Evolutionary conservation across 176 grass and related monocot genomes (phyloP).

Genomic region (Aechmea fasciata): DNA sequence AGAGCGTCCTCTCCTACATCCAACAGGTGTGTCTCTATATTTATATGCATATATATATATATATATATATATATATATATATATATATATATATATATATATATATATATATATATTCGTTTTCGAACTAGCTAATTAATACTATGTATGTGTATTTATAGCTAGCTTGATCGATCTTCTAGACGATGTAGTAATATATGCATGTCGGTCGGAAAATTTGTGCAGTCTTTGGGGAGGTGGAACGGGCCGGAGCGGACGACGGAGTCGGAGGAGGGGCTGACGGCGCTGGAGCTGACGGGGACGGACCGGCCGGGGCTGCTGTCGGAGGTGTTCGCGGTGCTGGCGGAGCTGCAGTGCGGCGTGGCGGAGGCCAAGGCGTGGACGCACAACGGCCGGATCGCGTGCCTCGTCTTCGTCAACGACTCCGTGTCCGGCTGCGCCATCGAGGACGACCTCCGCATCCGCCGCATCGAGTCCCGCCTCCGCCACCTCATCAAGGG

Average conservation of each 20-base stretch:
- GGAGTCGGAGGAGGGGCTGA: slow-evolving; percentile 34
- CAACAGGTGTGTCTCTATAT: too few species aligned
- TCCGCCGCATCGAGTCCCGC: slow-evolving; percentile 41
- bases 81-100: not conserved
- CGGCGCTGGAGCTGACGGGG: slow-evolving; percentile 69
- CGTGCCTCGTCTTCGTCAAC: slow-evolving; percentile 52
- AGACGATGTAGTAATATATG: too few species aligned
- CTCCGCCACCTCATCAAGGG: slow-evolving; percentile 55
- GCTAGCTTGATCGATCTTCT: too few species aligned
- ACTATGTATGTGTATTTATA: too few species aligned
- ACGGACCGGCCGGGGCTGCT: slow-evolving; percentile 70
- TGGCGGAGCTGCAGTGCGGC: slow-evolving; percentile 51
- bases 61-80: not conserved
- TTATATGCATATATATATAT: not conserved
- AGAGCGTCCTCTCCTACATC: slow-evolving; percentile 77
- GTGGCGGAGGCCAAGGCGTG: slow-evolving; percentile 65
- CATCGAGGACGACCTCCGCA: slow-evolving; percentile 17
- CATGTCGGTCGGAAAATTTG: not conserved
- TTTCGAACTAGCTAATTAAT: too few species aligned
- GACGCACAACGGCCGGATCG: slow-evolving; percentile 75
- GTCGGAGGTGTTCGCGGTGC: slow-evolving; percentile 89
- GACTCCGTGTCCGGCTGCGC: slow-evolving; percentile 23
- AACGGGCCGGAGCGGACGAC: slow-evolving; percentile 27
- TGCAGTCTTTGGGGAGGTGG: slow-evolving; percentile 71
- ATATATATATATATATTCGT: too few species aligned